A percentile compares a stretch with the other conserved stretches of the same genome.
phyloP scores from a whole-genome alignment of 2,329 filamentous ascomycete species.

The Chalaropsis thielavioides region DNA sequence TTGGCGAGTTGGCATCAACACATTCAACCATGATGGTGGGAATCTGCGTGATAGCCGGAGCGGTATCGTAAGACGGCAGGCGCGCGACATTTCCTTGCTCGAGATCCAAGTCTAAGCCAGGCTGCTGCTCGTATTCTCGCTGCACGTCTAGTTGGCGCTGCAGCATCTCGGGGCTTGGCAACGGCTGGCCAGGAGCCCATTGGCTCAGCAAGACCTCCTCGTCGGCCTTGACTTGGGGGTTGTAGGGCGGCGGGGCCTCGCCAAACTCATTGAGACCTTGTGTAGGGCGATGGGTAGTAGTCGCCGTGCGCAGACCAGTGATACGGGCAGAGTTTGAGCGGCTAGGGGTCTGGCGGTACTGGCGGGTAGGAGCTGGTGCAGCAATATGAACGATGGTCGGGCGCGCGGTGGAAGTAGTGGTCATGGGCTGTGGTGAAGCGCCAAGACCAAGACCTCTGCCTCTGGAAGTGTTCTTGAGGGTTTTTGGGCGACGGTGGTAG shows the following conservation, averaged over 20 bases:
- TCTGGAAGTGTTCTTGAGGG: neutral
- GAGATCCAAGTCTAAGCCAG: neutral
- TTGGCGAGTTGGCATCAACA: neutral
- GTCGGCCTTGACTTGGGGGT: constrained; percentile 6
- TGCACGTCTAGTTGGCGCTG: constrained; percentile 20
- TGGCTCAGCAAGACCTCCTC: constrained; percentile 17
- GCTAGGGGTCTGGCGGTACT: neutral
- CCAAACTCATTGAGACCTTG: constrained; percentile 10
- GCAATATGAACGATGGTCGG: neutral
- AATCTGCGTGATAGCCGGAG: neutral
- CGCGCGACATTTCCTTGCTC: neutral
- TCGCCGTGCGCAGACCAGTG: neutral
- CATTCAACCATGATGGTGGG: constrained; percentile 4
- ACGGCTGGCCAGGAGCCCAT: constrained; percentile 3
- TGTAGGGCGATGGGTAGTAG: neutral
- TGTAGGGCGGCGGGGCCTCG: constrained; percentile 11
- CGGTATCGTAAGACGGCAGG: neutral
- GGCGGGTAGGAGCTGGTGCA: neutral
- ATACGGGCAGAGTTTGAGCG: neutral
- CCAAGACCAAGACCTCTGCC: neutral
- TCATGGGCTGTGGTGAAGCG: neutral
- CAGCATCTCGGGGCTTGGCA: constrained; percentile 20
- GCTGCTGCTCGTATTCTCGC: constrained; percentile 3
- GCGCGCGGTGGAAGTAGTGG: neutral
- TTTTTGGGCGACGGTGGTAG: neutral